These are phyloP conservation scores for Thelonectria olida DNA, from an alignment of 2,329 filamentous ascomycete species.

Conservation along the genomic window DNA sequence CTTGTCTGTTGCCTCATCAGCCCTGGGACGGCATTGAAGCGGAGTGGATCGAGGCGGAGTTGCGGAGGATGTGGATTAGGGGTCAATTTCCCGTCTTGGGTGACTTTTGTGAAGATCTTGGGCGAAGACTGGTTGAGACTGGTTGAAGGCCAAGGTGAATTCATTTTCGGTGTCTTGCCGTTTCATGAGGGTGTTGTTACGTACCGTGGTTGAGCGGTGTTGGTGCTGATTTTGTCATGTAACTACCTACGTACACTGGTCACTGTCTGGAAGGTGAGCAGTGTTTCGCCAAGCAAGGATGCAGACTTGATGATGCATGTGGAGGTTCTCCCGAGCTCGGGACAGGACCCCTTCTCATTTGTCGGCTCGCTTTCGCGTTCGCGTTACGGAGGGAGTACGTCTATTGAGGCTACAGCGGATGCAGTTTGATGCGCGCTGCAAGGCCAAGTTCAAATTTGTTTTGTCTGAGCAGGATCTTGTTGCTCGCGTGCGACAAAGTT, in stretches of 20 bases:
- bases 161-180: not conserved
- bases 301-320: not conserved
- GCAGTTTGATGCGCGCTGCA: not conserved
- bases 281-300: too few species aligned
- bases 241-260: too few species aligned
- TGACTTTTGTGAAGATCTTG: not conserved
- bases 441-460: not conserved
- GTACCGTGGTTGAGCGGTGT: not conserved
- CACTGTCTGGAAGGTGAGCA: too few species aligned
- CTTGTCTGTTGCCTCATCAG: not conserved
- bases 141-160: too few species aligned
- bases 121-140: too few species aligned
- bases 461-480: too few species aligned
- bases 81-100: slow-evolving; percentile 15
- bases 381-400: not conserved
- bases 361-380: not conserved
- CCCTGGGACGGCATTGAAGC: not conserved
- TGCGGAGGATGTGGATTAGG: slow-evolving; percentile 11
- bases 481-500: too few species aligned
- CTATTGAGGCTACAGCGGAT: not conserved
- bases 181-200: not conserved
- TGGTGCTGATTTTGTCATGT: not conserved
- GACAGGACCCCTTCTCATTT: not conserved
- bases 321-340: not conserved
- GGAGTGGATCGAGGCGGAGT: slow-evolving; percentile 12